Conservation (phyloP, 768 basidiomycete genomes). For the Lactifluus pinguis region DNA sequence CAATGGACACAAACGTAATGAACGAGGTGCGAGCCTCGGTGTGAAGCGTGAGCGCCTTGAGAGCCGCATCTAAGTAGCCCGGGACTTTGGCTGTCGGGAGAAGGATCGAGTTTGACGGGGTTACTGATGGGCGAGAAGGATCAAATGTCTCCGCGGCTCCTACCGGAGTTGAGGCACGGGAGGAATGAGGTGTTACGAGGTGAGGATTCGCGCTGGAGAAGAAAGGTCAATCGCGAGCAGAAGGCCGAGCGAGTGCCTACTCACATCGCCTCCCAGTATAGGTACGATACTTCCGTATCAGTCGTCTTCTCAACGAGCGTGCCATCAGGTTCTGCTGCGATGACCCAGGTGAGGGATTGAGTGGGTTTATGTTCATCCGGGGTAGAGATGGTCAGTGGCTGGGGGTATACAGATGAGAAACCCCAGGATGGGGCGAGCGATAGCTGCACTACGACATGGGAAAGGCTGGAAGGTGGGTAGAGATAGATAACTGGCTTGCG, state of each 20-base stretch:
- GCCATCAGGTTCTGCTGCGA: neutral
- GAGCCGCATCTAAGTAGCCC: slow-evolving; percentile 30
- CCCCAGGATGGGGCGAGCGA: neutral
- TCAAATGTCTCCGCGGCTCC: neutral
- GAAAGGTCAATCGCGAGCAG: too few relatives aligned
- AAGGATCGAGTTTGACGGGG: slow-evolving; percentile 13
- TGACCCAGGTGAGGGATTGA: slow-evolving; percentile 3
- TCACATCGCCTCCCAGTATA: neutral
- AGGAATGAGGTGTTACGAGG: neutral
- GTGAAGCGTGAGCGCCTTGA: slow-evolving; percentile 5
- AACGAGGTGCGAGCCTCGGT: slow-evolving; percentile 30
- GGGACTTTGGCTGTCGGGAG: slow-evolving; percentile 26
- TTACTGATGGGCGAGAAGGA: slow-evolving; percentile 2
- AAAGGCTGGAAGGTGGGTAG: neutral
- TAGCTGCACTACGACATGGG: slow-evolving; percentile 2
- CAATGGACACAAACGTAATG: slow-evolving; percentile 30
- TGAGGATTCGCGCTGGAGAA: neutral
- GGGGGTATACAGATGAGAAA: slow-evolving; percentile 6
- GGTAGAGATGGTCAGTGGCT: neutral
- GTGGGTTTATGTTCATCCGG: neutral
- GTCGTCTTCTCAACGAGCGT: neutral
- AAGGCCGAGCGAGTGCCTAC: too few relatives aligned
- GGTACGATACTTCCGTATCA: slow-evolving; percentile 3
- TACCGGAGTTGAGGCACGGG: neutral
- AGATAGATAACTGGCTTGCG: slow-evolving; percentile 7